Evolutionary conservation across 2,329 filamentous ascomycete genomes (phyloP).

Genomic region (Botrytis fabae): DNA sequence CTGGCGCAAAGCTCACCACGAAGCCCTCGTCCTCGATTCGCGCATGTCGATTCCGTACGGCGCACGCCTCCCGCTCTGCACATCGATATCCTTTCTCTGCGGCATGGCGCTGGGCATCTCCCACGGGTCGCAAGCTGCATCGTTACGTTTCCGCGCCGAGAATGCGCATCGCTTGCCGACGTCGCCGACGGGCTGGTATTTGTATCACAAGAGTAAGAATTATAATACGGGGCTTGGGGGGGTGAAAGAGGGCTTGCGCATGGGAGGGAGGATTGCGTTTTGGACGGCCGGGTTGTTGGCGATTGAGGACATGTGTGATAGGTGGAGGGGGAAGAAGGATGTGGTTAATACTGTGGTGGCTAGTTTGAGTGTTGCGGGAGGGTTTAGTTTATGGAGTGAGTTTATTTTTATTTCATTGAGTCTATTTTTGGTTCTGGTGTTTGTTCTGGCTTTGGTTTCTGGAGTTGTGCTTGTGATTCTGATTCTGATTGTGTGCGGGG

Average conservation of each 20-base stretch:
- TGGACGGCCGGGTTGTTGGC: slow-evolving; percentile 77
- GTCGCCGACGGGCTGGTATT: slow-evolving; percentile 84
- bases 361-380: slow-evolving; percentile 78
- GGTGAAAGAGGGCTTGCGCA: slow-evolving; percentile 73
- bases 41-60: slow-evolving; percentile 63
- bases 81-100: slow-evolving; percentile 62
- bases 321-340: slow-evolving; percentile 68
- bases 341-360: slow-evolving; percentile 79
- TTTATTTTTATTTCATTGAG: background rate
- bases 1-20: background rate
- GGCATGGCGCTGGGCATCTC: slow-evolving; percentile 70
- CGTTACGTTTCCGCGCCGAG: slow-evolving; percentile 87
- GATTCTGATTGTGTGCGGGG: background rate
- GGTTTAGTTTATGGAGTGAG: slow-evolving; percentile 84
- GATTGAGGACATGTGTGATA: slow-evolving; percentile 83
- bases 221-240: slow-evolving; percentile 81
- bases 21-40: slow-evolving; percentile 29
- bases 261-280: slow-evolving; percentile 68
- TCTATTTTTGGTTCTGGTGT: background rate
- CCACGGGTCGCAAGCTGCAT: slow-evolving; percentile 71
- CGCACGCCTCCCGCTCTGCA: slow-evolving; percentile 65
- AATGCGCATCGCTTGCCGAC: slow-evolving; percentile 91
- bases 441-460: background rate
- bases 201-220: slow-evolving; percentile 99
- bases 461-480: background rate